A percentile compares a stretch with the other conserved stretches of the same genome.
These are phyloP conservation scores for Xylariaceae sp. DNA, from an alignment of 2,329 filamentous ascomycete species.

Conservation along the genomic window DNA sequence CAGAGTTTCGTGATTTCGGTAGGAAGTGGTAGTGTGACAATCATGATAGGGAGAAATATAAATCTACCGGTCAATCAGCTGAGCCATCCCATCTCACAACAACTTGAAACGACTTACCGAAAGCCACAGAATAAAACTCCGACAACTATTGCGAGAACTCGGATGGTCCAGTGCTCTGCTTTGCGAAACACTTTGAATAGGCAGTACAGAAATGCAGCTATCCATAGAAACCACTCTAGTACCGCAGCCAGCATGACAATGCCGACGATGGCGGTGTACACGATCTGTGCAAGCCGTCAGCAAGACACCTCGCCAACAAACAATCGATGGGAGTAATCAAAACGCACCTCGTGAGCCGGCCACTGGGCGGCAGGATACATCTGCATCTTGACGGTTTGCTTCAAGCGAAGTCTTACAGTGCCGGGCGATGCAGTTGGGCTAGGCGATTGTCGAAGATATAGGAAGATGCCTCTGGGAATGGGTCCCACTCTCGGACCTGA, in stretches of 20 bases:
- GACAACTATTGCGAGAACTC: constrained; percentile 72
- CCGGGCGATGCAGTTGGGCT: background rate
- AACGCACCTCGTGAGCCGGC: constrained; percentile 49
- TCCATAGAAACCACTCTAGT: constrained; percentile 92
- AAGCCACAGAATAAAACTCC: constrained; percentile 70
- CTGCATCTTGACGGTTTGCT: constrained; percentile 37
- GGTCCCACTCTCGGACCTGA: constrained; percentile 15
- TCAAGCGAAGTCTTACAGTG: constrained; percentile 4
- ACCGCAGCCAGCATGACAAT: constrained; percentile 79
- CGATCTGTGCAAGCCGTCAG: constrained; percentile 56
- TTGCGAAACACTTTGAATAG: constrained; percentile 84
- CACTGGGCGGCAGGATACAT: constrained; percentile 43
- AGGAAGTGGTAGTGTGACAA: constrained; percentile 86
- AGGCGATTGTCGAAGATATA: constrained; percentile 13
- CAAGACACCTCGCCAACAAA: background rate
- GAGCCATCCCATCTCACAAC: constrained; percentile 3
- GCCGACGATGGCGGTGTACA: constrained; percentile 80
- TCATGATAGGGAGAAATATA: constrained; percentile 90
- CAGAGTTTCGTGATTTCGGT: constrained; percentile 68
- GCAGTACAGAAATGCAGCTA: constrained; percentile 92
- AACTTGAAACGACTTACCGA: constrained; percentile 52
- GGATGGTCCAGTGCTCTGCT: constrained; percentile 83
- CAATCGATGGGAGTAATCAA: background rate
- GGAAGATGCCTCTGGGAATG: constrained; percentile 2
- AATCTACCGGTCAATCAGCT: constrained; percentile 46